Evolutionary conservation across 2,329 filamentous ascomycete genomes (phyloP).

Genomic region (Calonectria pseudoreteaudii): DNA sequence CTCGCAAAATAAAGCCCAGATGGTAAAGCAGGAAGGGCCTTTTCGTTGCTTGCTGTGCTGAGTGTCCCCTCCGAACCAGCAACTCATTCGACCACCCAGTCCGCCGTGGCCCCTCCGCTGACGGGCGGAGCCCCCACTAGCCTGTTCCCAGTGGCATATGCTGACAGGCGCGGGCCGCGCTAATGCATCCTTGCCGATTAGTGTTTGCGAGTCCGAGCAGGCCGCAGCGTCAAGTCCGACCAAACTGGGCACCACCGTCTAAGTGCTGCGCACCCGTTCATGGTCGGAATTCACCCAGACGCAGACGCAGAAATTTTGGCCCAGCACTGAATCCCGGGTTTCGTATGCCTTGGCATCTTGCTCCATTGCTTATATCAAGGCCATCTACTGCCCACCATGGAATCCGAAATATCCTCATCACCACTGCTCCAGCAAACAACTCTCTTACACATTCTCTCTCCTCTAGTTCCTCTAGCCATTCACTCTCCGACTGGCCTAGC

Average conservation of each 20-base stretch:
- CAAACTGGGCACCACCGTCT: constrained; percentile 13
- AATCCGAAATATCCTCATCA: constrained; percentile 1
- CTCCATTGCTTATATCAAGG: constrained; percentile 20
- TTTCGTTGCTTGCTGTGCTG: background rate
- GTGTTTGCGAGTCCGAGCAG: constrained; percentile 16
- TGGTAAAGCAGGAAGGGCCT: background rate
- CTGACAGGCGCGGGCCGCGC: constrained; percentile 10
- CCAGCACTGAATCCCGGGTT: background rate
- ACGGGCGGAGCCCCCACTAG: constrained; percentile 16
- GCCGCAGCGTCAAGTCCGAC: background rate
- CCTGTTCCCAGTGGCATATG: background rate
- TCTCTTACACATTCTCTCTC: background rate
- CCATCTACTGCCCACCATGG: background rate
- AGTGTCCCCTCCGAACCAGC: background rate
- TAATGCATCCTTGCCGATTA: constrained; percentile 4
- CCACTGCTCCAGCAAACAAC: background rate
- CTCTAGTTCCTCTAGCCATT: background rate
- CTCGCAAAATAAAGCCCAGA: background rate
- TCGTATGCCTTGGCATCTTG: background rate
- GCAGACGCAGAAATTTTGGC: background rate
- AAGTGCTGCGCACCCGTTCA: constrained; percentile 5
- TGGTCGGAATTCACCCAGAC: background rate
- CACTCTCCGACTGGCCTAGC: background rate
- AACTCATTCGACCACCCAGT: background rate
- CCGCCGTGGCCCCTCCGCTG: constrained; percentile 1